These are phyloP conservation scores for Talaromyces nanjingensis DNA, from an alignment of 495 filamentous ascomycete species.

Conservation along the genomic window DNA sequence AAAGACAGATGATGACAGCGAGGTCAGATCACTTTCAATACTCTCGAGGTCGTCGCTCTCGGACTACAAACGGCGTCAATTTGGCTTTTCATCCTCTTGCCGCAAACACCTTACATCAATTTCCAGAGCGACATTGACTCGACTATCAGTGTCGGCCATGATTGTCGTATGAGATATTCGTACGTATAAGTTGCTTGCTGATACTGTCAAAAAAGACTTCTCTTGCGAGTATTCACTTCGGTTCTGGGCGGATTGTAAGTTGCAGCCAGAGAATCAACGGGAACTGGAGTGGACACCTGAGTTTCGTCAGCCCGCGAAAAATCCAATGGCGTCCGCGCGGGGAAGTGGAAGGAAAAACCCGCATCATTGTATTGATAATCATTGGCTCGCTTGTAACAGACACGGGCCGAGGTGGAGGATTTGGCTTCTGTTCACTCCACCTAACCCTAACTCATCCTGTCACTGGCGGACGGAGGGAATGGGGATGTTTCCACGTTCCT, in stretches of 20 bases:
- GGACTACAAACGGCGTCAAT: neutral
- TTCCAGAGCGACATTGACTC: neutral
- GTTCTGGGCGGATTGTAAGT: neutral
- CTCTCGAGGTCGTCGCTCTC: slow-evolving; percentile 2
- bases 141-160: neutral
- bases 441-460: neutral
- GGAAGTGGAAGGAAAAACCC: neutral
- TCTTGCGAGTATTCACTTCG: neutral
- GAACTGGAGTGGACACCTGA: neutral
- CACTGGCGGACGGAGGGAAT: neutral
- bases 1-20: slow-evolving; percentile 16
- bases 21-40: slow-evolving; percentile 16
- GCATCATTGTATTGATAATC: neutral
- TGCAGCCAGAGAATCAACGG: neutral
- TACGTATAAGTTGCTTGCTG: neutral
- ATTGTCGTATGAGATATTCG: neutral
- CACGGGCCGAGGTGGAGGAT: slow-evolving; percentile 1
- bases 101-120: neutral
- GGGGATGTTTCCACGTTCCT: neutral
- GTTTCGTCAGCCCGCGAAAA: neutral
- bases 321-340: neutral
- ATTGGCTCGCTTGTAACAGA: neutral
- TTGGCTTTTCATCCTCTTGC: neutral
- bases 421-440: neutral
- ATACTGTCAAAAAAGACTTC: neutral